Percentiles rank a stretch among this genome's conserved stretches.
Conservation (phyloP, 352 stramenopile species). For the Phytophthora podocarpi region DNA sequence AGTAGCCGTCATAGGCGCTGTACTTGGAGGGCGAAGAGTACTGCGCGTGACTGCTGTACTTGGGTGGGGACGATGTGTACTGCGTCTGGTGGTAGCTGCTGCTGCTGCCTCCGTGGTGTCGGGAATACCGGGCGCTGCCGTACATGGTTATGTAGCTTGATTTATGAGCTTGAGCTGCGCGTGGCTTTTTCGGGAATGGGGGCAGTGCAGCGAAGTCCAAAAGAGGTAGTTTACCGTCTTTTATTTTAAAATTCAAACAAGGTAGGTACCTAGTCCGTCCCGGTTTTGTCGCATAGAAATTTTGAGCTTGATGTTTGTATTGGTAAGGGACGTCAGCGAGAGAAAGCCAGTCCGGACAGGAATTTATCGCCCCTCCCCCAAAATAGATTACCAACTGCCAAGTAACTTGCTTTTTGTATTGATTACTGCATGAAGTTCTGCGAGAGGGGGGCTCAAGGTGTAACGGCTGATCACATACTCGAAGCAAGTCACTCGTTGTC, state of each 20-base stretch:
- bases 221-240: slow-evolving; percentile 14
- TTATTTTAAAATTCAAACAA: slow-evolving; percentile 22
- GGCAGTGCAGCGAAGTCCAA: background rate
- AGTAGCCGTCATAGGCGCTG: slow-evolving; percentile 35
- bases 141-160: slow-evolving; percentile 34
- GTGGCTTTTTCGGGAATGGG: slow-evolving; percentile 52
- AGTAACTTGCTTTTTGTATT: slow-evolving; percentile 13
- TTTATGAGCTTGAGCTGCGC: slow-evolving; percentile 17
- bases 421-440: slow-evolving; percentile 1
- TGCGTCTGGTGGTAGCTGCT: slow-evolving; percentile 24
- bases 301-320: slow-evolving; percentile 8
- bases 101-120: slow-evolving; percentile 31
- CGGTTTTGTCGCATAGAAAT: background rate
- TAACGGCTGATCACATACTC: slow-evolving; percentile 21
- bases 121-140: slow-evolving; percentile 44
- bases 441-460: background rate
- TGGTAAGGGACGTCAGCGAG: background rate
- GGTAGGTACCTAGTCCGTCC: background rate
- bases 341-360: slow-evolving; percentile 29
- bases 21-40: slow-evolving; percentile 41
- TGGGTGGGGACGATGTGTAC: slow-evolving; percentile 29
- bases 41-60: slow-evolving; percentile 32
- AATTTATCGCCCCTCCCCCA: slow-evolving; percentile 12
- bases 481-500: slow-evolving; percentile 15
- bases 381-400: slow-evolving; percentile 32